Base-by-base conservation (phyloP, 2,329 filamentous ascomycete species). In the Botryosphaeria dothidea region DNA sequence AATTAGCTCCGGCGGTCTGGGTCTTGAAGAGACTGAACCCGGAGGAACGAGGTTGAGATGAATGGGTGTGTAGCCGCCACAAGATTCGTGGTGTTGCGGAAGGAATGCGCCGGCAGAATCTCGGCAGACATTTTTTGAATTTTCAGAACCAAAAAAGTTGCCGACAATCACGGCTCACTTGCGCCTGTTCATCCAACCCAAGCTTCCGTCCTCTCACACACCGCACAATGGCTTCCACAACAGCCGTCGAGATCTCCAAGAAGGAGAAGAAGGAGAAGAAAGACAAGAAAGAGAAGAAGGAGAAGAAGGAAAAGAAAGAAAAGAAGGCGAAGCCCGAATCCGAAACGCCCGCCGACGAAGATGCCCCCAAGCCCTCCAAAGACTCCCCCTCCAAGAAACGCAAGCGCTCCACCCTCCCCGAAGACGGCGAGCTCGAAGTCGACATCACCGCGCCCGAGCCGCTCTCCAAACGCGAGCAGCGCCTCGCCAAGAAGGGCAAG, bases 381-480 rank as follows among this genome's bases (percentile, higher is more conserved):
- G 48, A 56, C 27, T 68, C 27, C 67, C 70, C n/a, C 56, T 52
- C 49, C 49, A 52, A 52, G 49, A 84, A 83, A 72, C 80, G 82
- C 65, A 84, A 83, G 71, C 79, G 80, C 88, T 71, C 90, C 90
- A 71, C 84, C 85, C 70, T 89, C 0, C 72, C 83, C 63, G 77
- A 80, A 34, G 54, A 65, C 45, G 71, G 85, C 63, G 85, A 89
- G 54, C 90, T 99, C 73, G 92, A 96, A 77, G 93, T 99, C 75
- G 92, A 99, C 76, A 81, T 99, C 68, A 84, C 83, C 68, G 88
- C 91, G n/a, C 95, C 95, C 27, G 93, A 98, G 74, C 95, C 95
- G 21, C 92, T 92, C 1, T 98, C 95, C 36, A 99, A 98, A 79
- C 96, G 95, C 76, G 93, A 92, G 67, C 87, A 93, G 70, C 92